A percentile compares a stretch with the other conserved stretches of the same genome.
These are phyloP conservation scores for Xylaria sp. DNA, from an alignment of 2,329 filamentous ascomycete genomes.

Conservation along the genomic window DNA sequence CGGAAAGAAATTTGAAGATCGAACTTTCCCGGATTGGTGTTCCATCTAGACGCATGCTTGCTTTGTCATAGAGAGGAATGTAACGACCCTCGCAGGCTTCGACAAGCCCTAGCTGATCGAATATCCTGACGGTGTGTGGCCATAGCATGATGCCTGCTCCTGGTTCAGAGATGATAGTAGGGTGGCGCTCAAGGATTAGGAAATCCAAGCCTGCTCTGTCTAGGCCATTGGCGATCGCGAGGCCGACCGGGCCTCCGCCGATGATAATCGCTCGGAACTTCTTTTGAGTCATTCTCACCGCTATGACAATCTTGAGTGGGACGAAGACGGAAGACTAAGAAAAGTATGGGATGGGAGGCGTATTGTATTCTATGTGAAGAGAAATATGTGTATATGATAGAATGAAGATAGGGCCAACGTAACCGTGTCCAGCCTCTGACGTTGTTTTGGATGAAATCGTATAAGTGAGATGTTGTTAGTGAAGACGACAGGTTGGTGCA, in stretches of 20 bases:
- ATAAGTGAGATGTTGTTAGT: too few relatives aligned
- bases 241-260: constrained; percentile 34
- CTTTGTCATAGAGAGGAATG: constrained; percentile 23
- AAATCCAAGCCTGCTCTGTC: constrained; percentile 33
- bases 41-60: constrained; percentile 26
- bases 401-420: too few relatives aligned
- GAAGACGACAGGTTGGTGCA: too few relatives aligned
- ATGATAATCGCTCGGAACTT: constrained; percentile 38
- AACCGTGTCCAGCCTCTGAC: too few relatives aligned
- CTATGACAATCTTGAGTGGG: neutral
- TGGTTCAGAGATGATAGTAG: constrained; percentile 25
- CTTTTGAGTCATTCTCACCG: constrained; percentile 6
- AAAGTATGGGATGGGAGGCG: neutral
- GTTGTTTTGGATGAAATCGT: too few relatives aligned
- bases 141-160: constrained; percentile 34
- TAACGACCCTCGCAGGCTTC: constrained; percentile 31
- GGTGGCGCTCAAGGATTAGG: constrained; percentile 30
- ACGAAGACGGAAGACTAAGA: too few relatives aligned
- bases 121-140: constrained; percentile 31
- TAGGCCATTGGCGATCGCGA: constrained; percentile 32
- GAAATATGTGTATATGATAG: neutral
- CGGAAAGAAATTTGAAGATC: constrained; percentile 18
- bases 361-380: neutral
- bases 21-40: neutral
- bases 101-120: constrained; percentile 34